These are phyloP conservation scores for Phalaenopsis equestris DNA, from an alignment of 106 monocot species.

Conservation along the genomic window DNA sequence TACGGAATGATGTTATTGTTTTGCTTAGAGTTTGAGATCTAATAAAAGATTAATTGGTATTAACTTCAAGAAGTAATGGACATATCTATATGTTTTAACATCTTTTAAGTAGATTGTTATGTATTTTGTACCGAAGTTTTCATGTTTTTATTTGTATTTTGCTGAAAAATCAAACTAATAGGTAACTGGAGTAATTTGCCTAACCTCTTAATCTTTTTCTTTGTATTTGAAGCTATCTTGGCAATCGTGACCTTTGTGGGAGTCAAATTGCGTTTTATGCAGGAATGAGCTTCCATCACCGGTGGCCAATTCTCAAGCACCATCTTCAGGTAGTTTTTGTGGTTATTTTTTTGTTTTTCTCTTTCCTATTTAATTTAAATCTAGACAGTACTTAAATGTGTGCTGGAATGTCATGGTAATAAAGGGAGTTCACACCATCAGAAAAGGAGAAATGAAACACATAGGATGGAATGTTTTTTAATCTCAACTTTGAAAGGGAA, in stretches of 20 bases:
- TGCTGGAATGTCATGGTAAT: too few relatives aligned
- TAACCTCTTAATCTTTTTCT: neutral
- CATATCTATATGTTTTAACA: neutral
- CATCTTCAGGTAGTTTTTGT: slow-evolving; percentile 28
- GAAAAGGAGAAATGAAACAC: too few relatives aligned
- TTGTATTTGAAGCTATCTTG: slow-evolving; percentile 47
- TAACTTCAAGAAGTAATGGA: neutral
- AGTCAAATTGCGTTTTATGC: slow-evolving; percentile 59
- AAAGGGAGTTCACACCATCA: too few relatives aligned
- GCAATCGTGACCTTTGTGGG: slow-evolving; percentile 81
- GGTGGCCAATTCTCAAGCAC: slow-evolving; percentile 26
- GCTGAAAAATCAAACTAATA: neutral
- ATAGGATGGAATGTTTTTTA: too few relatives aligned
- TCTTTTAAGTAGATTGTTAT: neutral
- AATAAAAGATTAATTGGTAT: neutral
- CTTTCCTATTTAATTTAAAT: neutral
- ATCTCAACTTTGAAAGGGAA: too few relatives aligned
- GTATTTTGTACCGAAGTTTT: neutral
- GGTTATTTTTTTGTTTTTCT: neutral
- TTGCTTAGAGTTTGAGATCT: neutral
- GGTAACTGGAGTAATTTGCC: neutral
- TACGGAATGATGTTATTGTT: neutral
- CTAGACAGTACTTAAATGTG: too few relatives aligned
- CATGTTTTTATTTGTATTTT: slow-evolving; percentile 3
- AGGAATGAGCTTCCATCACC: slow-evolving; percentile 39